Conservation (phyloP, 176 grass and related monocot species). For the Triticum dicoccoides region DNA sequence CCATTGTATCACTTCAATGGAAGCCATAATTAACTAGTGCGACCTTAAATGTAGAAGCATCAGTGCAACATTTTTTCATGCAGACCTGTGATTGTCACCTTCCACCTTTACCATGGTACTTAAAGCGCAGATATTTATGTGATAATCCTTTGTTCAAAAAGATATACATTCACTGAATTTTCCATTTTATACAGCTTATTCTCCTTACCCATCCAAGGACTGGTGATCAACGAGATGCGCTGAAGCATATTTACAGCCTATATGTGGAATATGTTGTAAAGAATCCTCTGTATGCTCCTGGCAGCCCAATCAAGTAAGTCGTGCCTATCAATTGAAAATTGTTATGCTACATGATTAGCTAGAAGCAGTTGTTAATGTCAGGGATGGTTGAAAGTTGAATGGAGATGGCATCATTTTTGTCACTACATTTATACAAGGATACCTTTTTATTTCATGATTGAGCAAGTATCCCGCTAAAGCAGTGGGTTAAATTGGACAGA, state of each 20-base stretch:
- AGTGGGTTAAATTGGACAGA: background rate
- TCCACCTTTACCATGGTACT: background rate
- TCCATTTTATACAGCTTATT: conserved; percentile 68
- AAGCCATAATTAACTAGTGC: background rate
- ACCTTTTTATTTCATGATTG: conserved; percentile 1
- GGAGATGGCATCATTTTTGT: background rate
- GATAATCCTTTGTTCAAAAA: background rate
- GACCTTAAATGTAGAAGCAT: background rate
- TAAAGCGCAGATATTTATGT: background rate
- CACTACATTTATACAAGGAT: background rate
- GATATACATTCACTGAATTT: background rate
- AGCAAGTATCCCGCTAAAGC: background rate
- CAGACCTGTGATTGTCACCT: background rate
- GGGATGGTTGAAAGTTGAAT: conserved; percentile 1
- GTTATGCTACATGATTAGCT: background rate
- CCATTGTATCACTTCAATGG: background rate
- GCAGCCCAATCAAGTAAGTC: conserved; percentile 78
- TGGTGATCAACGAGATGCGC: conserved; percentile 71
- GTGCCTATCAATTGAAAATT: background rate
- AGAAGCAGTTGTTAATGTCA: background rate
- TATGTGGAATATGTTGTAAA: conserved; percentile 98
- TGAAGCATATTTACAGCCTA: conserved; percentile 94
- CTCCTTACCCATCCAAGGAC: conserved; percentile 89
- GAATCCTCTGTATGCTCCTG: conserved; percentile 81
- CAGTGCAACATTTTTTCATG: background rate